Evolutionary conservation across 192 early-diverging fungal species (phyloP).

Genomic region (Podila epicladia): DNA sequence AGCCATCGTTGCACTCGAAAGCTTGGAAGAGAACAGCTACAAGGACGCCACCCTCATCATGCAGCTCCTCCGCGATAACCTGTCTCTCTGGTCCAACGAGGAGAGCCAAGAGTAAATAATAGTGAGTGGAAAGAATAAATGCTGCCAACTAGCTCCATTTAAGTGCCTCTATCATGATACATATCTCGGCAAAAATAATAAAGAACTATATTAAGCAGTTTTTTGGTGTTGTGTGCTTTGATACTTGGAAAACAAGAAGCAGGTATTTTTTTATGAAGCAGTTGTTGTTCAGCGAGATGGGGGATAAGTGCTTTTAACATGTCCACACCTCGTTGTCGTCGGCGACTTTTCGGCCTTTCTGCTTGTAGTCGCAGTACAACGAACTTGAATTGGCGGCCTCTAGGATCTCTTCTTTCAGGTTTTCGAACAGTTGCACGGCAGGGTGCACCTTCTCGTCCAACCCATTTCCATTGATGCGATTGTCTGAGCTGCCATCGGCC

Average conservation of each 20-base stretch:
- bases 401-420: slow-evolving; percentile 14
- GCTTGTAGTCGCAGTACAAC: no score
- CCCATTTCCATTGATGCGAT: not conserved
- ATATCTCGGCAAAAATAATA: no score
- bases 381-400: slow-evolving; percentile 4
- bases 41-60: slow-evolving; percentile 98
- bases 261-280: no score
- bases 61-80: slow-evolving; percentile 97
- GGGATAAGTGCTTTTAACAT: no score
- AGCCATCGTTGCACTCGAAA: slow-evolving; percentile 96
- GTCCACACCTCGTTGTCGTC: no score
- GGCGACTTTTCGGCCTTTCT: no score
- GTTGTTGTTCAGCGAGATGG: no score
- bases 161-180: no score
- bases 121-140: not conserved
- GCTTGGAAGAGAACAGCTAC: slow-evolving; percentile 92
- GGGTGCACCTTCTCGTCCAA: slow-evolving; percentile 15
- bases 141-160: not conserved
- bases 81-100: slow-evolving; percentile 96
- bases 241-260: no score
- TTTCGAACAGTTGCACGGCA: slow-evolving; percentile 24
- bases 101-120: slow-evolving; percentile 58
- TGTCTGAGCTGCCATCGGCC: not conserved
- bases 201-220: no score
- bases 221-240: no score